A percentile compares a stretch with the other conserved stretches of the same genome.
phyloP scores from a whole-genome alignment of 1,139 yeast species.

The Torulaspora globosa region DNA sequence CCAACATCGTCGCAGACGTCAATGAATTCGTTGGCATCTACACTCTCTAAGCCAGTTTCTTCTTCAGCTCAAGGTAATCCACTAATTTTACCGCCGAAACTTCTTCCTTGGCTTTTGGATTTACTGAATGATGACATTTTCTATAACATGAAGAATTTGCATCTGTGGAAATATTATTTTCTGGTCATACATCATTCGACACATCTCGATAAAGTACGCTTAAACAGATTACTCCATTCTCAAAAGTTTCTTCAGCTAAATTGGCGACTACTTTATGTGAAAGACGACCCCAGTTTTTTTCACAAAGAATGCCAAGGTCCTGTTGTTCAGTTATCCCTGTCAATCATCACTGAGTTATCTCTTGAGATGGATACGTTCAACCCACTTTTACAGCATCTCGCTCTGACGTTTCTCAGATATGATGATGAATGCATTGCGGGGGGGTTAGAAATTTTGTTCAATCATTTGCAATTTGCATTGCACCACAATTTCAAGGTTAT shows the following conservation, averaged over 20 bases:
- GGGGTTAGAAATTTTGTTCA: constrained; percentile 25
- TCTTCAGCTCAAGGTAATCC: constrained; percentile 8
- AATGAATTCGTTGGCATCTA: background rate
- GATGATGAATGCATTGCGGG: constrained; percentile 22
- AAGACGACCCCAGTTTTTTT: constrained; percentile 6
- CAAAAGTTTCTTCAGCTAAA: constrained; percentile 12
- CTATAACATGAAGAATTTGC: constrained; percentile 16
- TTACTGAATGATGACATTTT: constrained; percentile 12
- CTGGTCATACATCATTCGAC: constrained; percentile 18
- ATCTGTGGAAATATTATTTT: constrained; percentile 30
- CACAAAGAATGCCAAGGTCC: constrained; percentile 8
- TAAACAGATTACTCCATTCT: constrained; percentile 8
- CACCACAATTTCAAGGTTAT: constrained; percentile 12
- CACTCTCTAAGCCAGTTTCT: background rate
- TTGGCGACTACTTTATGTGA: constrained; percentile 3
- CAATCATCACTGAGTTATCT: constrained; percentile 14
- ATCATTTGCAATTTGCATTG: constrained; percentile 22
- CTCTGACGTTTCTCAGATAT: constrained; percentile 8
- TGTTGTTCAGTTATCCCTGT: constrained; percentile 11
- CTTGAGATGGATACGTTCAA: constrained; percentile 10
- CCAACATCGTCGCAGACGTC: constrained; percentile 4
- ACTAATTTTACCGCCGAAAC: constrained; percentile 17
- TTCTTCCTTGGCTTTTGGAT: constrained; percentile 27
- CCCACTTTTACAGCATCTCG: constrained; percentile 9
- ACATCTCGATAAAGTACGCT: constrained; percentile 11